phyloP scores from a whole-genome alignment of 495 filamentous ascomycete genomes.

The Aspergillus egyptiacus region DNA sequence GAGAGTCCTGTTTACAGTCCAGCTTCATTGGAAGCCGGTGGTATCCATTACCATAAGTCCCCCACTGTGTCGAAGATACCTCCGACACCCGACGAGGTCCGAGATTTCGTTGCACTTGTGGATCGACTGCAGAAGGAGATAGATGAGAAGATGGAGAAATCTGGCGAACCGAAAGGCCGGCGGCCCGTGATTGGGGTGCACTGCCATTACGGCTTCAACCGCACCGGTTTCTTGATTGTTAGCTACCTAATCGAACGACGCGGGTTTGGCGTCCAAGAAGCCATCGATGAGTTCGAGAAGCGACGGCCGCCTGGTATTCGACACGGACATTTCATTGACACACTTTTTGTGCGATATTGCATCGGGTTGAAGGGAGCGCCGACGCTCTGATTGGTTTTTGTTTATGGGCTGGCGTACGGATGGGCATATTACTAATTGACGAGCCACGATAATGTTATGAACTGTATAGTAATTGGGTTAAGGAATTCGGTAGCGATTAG shows the following conservation, averaged over 20 bases:
- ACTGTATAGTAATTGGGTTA: constrained; percentile 15
- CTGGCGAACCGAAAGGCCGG: constrained; percentile 42
- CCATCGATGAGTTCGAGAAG: constrained; percentile 72
- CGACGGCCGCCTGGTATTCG: constrained; percentile 76
- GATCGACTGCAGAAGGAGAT: constrained; percentile 56
- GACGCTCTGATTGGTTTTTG: constrained; percentile 30
- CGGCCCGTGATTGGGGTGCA: constrained; percentile 69
- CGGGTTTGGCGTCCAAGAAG: constrained; percentile 65
- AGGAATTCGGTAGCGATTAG: background rate
- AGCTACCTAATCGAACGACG: constrained; percentile 83
- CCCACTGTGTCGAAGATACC: constrained; percentile 91
- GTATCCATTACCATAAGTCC: constrained; percentile 79
- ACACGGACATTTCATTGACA: constrained; percentile 84
- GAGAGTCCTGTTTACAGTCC: constrained; percentile 81
- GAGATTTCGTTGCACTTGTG: constrained; percentile 70
- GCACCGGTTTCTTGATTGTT: constrained; percentile 86
- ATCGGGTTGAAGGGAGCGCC: constrained; percentile 49
- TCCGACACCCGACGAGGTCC: constrained; percentile 68
- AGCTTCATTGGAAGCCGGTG: constrained; percentile 61
- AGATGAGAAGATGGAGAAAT: constrained; percentile 31
- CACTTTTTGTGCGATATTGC: constrained; percentile 74
- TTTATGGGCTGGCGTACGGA: constrained; percentile 9
- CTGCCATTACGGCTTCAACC: constrained; percentile 93
- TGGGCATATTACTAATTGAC: constrained; percentile 6
- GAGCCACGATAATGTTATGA: constrained; percentile 20